Percentiles rank a stretch among this genome's conserved stretches.
Evolutionary conservation across 2,329 filamentous ascomycete species (phyloP).

Genomic region (Allantophomopsis cytisporea): DNA sequence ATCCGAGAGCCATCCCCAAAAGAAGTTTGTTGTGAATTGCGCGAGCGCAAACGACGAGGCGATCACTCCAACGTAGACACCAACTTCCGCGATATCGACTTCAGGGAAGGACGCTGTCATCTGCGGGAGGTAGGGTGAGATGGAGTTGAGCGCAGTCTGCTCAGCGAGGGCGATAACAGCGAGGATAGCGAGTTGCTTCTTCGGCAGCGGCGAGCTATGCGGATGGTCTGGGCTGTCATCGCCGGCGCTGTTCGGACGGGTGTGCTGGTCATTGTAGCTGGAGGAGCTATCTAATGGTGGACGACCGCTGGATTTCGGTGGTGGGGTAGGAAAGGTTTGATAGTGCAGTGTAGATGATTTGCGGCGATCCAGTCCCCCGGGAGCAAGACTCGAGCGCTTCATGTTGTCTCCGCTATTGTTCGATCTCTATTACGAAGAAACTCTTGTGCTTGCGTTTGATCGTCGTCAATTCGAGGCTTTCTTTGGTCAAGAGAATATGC

Average conservation of each 20-base stretch:
- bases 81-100: slow-evolving; percentile 56
- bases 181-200: slow-evolving; percentile 69
- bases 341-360: slow-evolving; percentile 44
- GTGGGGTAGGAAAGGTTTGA: slow-evolving; percentile 68
- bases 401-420: neutral
- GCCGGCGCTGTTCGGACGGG: slow-evolving; percentile 18
- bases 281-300: slow-evolving; percentile 14
- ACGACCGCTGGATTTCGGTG: slow-evolving; percentile 49
- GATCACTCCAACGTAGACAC: slow-evolving; percentile 80
- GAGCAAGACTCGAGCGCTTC: slow-evolving; percentile 1
- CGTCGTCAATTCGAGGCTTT: neutral
- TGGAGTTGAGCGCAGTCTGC: slow-evolving; percentile 93
- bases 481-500: too few species aligned
- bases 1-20: slow-evolving; percentile 80
- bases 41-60: slow-evolving; percentile 87
- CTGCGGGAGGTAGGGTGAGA: slow-evolving; percentile 84
- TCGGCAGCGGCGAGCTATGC: slow-evolving; percentile 56
- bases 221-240: slow-evolving; percentile 18
- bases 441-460: neutral
- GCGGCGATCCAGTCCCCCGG: slow-evolving; percentile 11
- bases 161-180: slow-evolving; percentile 84
- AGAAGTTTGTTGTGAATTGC: slow-evolving; percentile 83
- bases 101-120: slow-evolving; percentile 84
- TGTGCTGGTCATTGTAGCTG: slow-evolving; percentile 6
- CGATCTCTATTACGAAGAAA: neutral